Evolutionary conservation across 2,329 filamentous ascomycete species (phyloP), one percentile per base, ranked within the genome.

Genomic region (Microdochium paspali): DNA sequence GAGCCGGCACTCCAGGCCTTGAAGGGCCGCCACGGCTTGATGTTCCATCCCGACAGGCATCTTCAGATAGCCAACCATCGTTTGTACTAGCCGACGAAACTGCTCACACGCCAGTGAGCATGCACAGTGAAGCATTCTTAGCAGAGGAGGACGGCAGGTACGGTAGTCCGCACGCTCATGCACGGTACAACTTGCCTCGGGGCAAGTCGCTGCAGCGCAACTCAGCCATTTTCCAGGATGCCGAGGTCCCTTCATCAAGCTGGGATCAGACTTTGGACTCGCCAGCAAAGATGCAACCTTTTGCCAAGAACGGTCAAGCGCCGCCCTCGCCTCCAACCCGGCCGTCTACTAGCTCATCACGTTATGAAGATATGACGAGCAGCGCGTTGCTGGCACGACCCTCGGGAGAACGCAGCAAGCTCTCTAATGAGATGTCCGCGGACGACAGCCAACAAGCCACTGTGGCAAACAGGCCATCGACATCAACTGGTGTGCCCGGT

Each of bases 171-270:
- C 95, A 95, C 61, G 86, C 87, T 15, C 93, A 96, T 62, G 84
- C 89, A 7, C 94, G 87, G 50, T 95, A 90, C 59, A 72, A 79
- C 1, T 72, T 97, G 25, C 91, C 93, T 1, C 80, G 91, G 51
- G 91, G 91, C 13, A 87, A 93, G 61, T 76, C 77, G 28, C 66
- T 94, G 6, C 84, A 94, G 51, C 77, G 89, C 49, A 75, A 80
- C 32, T 84, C 84, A 2, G 63, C 75, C 12, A 70, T 81, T 12
- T 76, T 81, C 49, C 69, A 74, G 10, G 80, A 83, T 18, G 35
- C 12, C 35, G 35, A 40, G 6, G 6, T 21, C 18, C 4, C 35
- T 7, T 21, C 35, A 20, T 6, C 35, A 5, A 20, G 35, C 6
- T 21, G 18, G 13, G 61, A 64, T 18, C 69, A 71, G 62, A 59